Conservation (phyloP, 2,329 filamentous ascomycete genomes). For the Cephalotrichum gorgonifer region DNA sequence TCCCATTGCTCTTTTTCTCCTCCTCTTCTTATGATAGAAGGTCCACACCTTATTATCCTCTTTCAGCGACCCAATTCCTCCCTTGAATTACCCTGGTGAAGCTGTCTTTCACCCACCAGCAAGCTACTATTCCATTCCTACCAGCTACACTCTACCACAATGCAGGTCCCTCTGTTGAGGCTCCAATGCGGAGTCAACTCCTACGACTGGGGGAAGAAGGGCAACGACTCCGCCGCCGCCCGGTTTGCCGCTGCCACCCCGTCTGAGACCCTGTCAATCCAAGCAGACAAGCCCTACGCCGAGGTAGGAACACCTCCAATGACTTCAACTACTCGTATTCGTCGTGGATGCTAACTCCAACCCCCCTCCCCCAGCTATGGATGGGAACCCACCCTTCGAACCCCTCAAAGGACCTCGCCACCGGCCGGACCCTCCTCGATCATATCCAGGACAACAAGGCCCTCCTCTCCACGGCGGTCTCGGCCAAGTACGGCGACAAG, state of each 20-base stretch:
- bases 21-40: neutral
- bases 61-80: neutral
- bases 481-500: conserved; percentile 66
- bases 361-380: conserved; percentile 60
- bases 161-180: conserved; percentile 75
- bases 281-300: conserved; percentile 85
- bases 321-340: neutral
- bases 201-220: conserved; percentile 98
- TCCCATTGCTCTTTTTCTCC: neutral
- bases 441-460: conserved; percentile 79
- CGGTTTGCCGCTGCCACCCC: conserved; percentile 82
- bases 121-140: too few relatives aligned
- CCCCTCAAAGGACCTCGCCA: conserved; percentile 79
- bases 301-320: conserved; percentile 55
- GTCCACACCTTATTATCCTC: neutral
- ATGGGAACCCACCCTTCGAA: conserved; percentile 98
- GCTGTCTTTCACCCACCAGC: too few relatives aligned
- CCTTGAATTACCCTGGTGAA: too few relatives aligned
- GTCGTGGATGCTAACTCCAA: neutral
- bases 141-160: conserved; percentile 12
- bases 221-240: conserved; percentile 76
- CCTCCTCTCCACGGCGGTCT: conserved; percentile 65
- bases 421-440: conserved; percentile 77
- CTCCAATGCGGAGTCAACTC: conserved; percentile 92
- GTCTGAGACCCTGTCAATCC: conserved; percentile 61